Evolutionary conservation across 1,284 basidiomycete species (phyloP).

Genomic region (Ganoderma sinense): DNA sequence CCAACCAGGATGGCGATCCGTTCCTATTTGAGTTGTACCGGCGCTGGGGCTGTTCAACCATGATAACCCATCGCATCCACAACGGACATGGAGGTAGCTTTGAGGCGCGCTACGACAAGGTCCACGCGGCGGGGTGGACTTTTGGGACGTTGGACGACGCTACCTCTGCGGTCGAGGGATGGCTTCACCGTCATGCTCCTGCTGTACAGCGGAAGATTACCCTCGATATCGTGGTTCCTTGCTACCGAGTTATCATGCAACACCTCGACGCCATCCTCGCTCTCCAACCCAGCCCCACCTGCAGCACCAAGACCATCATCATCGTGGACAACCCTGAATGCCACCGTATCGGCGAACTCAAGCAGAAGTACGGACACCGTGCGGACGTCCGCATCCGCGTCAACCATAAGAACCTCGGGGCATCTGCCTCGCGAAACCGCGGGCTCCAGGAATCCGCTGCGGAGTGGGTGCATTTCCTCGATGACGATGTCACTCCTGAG

Average conservation of each 20-base stretch:
- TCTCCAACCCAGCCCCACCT: slow-evolving; percentile 50
- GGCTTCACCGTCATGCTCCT: slow-evolving; percentile 42
- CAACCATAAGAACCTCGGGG: slow-evolving; percentile 52
- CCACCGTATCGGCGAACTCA: slow-evolving; percentile 43
- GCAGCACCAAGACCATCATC: slow-evolving; percentile 61
- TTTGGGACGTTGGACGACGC: slow-evolving; percentile 53
- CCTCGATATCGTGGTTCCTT: slow-evolving; percentile 63
- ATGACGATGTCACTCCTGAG: slow-evolving; percentile 62
- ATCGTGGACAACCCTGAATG: slow-evolving; percentile 63
- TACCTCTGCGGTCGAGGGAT: slow-evolving; percentile 45
- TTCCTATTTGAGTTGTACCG: slow-evolving; percentile 68
- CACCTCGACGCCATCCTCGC: slow-evolving; percentile 54
- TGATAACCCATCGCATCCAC: slow-evolving; percentile 51
- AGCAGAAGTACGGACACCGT: slow-evolving; percentile 45
- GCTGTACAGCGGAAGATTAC: slow-evolving; percentile 48
- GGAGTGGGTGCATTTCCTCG: slow-evolving; percentile 60
- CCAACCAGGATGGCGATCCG: slow-evolving; percentile 67
- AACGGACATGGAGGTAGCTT: slow-evolving; percentile 56
- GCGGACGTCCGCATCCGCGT: slow-evolving; percentile 57
- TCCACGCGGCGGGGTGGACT: slow-evolving; percentile 55
- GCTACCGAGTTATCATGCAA: slow-evolving; percentile 57
- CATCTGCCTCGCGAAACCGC: slow-evolving; percentile 57
- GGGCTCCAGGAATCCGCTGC: slow-evolving; percentile 56
- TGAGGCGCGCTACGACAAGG: slow-evolving; percentile 56
- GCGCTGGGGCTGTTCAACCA: slow-evolving; percentile 57